Base-by-base conservation (phyloP, 345 rosid species). In the Schrenkiella parvula region DNA sequence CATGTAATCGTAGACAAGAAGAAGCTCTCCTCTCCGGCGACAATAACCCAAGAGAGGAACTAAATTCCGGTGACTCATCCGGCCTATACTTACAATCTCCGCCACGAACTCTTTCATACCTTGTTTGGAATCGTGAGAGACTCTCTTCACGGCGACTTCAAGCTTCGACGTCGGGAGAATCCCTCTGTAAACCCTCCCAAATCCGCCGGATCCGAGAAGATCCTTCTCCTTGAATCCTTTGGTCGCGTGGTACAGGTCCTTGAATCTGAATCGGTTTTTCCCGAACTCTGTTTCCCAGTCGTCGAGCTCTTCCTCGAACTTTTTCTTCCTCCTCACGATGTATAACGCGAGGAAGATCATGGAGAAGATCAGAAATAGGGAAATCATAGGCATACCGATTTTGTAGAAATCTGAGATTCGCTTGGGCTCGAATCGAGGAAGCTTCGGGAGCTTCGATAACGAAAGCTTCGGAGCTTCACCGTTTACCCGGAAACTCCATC, bases 401-500 rank as follows among this genome's bases (percentile, higher is more conserved):
- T 74, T 74, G 47, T 66, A 74, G 35, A 74, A 74, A 1, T 74
- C 78, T 0, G 78, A 50, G 21, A 74, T 32, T 74, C 72, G 1
- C 15, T 13, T 74, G 0, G 55, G 78, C 15, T 58, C 73, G 29
- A 74, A 74, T 23, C 73, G 68, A 0, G 88, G 92, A 43, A 89
- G 78, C 12, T 79, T 66, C 48, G 97, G 97, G 32, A 93, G 85
- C 26, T 86, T 78, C 25, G 92, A 76, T 2, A 87, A 64, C 28
- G 78, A 76, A 6, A 93, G 88, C 57, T 80, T 48, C 51, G 82
- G 74, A 43, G 91, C 87, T 55, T 66, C 80, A 8, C 91, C 95
- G 61, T 81, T 85, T n/a, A 86, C 68, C 41, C 72, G 63, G 47
- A 93, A 89, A 78, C 92, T 91, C 98, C 97, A 93, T 1, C 98